Evolutionary conservation across 2,329 filamentous ascomycete species (phyloP), one percentile per base, ranked within the genome.

Genomic region (Pseudogymnoascus sp.): DNA sequence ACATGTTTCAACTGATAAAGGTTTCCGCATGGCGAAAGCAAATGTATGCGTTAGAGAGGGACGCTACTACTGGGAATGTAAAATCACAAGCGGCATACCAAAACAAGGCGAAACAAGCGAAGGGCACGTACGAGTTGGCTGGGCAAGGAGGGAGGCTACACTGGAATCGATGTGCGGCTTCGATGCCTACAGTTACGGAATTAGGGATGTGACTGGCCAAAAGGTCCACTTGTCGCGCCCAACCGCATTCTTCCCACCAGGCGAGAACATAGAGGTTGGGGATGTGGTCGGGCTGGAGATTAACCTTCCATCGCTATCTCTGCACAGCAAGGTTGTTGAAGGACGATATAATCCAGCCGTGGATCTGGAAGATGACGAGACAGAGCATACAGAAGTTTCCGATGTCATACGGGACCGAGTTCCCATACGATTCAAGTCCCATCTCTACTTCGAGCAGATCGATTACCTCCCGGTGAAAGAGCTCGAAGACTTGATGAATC

Each of bases 271-370:
- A 61, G 82, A 84, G 50, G 92, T 96, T 75, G 95, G 93, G 50
- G 95, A 99, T 74, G 91, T 99, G 9, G 90, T 99, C 64, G 95
- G 95, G 3, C 80, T 99, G 47, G 91, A 97, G 74, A 96, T 97
- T 66, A 91, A 89, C 67, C 83, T 99, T 1, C 95, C 95, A 0
- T 90, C 92, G 0, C 85, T 97, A 65, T 82, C 85, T 2, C 78
- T 97, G 9, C 96, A 99, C 71, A 87, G 90, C 65, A 96, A 96
- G 75, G 85, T 97, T 31, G 90, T 96, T 33, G 84, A 89, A 64
- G 92, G 92, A 9, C 86, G 88, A 59, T 97, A 93, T 78, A 96
- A 97, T 72, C 91, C 91, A 1, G 87, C 90, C 2, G 86, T 93
- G 0, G 93, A 97, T 71, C 73, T 84, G 0, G 83, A 87, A 67